Evolutionary conservation across 2,329 filamentous ascomycete species (phyloP).

Genomic region (Cladosporium sp.): DNA sequence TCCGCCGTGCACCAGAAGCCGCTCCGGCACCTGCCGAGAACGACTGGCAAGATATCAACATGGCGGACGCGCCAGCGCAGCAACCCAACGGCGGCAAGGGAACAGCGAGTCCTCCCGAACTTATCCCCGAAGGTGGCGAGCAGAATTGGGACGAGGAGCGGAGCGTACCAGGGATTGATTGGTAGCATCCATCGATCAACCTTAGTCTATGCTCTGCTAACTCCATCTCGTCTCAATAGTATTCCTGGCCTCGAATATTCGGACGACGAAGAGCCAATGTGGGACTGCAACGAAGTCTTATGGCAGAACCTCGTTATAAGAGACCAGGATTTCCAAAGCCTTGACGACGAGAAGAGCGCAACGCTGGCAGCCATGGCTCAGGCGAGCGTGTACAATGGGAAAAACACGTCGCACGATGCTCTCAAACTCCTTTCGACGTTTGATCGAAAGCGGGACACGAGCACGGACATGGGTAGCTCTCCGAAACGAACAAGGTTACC

Average conservation of each 20-base stretch:
- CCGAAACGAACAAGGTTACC: neutral
- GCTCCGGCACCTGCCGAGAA: neutral
- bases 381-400: neutral
- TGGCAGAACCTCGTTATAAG: neutral
- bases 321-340: no score
- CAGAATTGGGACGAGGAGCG: neutral
- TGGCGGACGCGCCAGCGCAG: neutral
- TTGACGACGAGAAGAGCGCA: neutral
- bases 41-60: conserved; percentile 2
- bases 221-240: neutral
- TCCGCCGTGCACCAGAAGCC: conserved; percentile 27
- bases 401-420: neutral
- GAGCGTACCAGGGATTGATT: neutral
- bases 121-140: neutral
- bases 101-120: neutral
- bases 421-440: neutral
- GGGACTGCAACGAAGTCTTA: neutral
- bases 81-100: neutral
- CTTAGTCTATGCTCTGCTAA: neutral
- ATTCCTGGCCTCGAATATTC: no score
- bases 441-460: neutral
- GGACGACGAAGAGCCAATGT: no score
- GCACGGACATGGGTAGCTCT: neutral
- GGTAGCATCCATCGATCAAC: neutral
- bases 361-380: neutral